Conservation (phyloP, 805 yeast genomes). For the Wickerhamiella occidentalis region DNA sequence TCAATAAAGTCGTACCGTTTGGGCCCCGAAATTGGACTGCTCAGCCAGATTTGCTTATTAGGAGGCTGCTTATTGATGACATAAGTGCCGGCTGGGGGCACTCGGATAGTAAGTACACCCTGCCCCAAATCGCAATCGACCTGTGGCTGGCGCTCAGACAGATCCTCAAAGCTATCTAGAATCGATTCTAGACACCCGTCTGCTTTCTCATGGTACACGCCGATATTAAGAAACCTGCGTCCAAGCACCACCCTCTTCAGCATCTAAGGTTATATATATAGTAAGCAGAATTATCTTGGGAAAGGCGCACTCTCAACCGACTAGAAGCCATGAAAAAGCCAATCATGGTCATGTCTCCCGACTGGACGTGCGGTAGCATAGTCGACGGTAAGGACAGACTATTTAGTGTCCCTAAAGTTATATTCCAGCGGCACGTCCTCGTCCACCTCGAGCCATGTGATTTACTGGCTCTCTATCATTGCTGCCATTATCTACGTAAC, state of each 20-base stretch:
- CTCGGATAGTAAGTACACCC: constrained; percentile 69
- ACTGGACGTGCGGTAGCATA: background rate
- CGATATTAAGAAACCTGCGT: background rate
- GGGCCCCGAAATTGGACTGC: constrained; percentile 91
- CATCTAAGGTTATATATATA: background rate
- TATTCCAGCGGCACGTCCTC: constrained; percentile 7
- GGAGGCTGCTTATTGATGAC: constrained; percentile 97
- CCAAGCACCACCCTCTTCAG: background rate
- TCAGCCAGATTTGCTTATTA: constrained; percentile 89
- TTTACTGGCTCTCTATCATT: constrained; percentile 8
- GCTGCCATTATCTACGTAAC: background rate
- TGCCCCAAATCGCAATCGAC: constrained; percentile 70
- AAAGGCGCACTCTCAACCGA: background rate
- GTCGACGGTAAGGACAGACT: background rate
- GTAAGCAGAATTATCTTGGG: background rate
- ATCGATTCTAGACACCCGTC: constrained; percentile 59
- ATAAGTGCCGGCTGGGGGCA: constrained; percentile 69
- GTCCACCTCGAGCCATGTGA: constrained; percentile 6
- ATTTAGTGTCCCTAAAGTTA: background rate
- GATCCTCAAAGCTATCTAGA: constrained; percentile 51
- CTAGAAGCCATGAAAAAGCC: constrained; percentile 3
- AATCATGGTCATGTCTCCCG: constrained; percentile 5
- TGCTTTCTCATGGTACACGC: constrained; percentile 47
- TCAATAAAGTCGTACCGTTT: constrained; percentile 62
- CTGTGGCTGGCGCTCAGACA: constrained; percentile 49